Base-by-base conservation (phyloP, 2,329 filamentous ascomycete genomes). In the Cercospora berteroae region DNA sequence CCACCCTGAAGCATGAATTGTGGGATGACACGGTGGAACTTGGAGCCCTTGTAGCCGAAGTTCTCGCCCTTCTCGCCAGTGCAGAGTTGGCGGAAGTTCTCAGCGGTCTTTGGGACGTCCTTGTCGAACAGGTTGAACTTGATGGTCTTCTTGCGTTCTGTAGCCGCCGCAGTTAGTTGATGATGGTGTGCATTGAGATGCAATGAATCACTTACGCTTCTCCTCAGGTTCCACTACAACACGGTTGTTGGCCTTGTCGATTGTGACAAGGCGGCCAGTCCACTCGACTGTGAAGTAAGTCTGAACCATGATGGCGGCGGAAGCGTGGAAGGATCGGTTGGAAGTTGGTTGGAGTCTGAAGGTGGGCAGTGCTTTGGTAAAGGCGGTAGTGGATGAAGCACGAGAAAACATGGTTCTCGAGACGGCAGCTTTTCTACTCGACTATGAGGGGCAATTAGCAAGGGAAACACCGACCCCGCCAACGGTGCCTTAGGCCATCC, bases 1-100 rank as follows among this genome's bases (percentile, higher is more conserved):
- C 95, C 94, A 79, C 95, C 94, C 84, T 97, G 91, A 77, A 97
- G 94, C 94, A 99, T 98, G 83, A 99, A 99, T 76, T 93, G 88
- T 84, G 97, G 97, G 83, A 99, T 99, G 72, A 99, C 91, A 67
- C 94, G 92, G 85, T 99, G 94, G 86, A 99, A 98, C 77, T 85
- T 86, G 72, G 92, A 96, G 74, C 93, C 93, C 58, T 87, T 81
- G 79, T 93, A 93, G 74, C 93, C 93, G 56, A 87, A 77, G 71
- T 42, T 42, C 36, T 42, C 36, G 36, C 94, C 95, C 83, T 96
- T 97, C 85, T 98, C 94, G 74, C 94, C 94, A 1, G 94, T 97
- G 86, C 93, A 97, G 72, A 97, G 89, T 69, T 89, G 89, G 77
- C 94, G 92, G 86, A 98, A 98, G 86, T 98, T 98, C 79, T 97